phyloP scores from a whole-genome alignment of 345 rosid species.

The Bruguiera parviflora region DNA sequence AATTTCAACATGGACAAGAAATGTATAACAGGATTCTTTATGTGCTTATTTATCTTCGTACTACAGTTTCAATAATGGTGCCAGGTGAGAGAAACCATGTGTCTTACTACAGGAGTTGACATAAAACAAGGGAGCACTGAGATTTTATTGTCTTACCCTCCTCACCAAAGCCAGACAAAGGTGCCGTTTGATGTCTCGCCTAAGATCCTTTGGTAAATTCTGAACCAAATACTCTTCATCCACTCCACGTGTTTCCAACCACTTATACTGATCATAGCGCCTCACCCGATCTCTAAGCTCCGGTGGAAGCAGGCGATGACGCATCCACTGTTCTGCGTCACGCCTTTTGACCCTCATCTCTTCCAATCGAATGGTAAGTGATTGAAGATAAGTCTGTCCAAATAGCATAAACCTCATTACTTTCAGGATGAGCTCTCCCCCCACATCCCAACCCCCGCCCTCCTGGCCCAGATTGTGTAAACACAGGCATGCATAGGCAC shows the following conservation, averaged over 20 bases:
- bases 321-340: slow-evolving; percentile 99
- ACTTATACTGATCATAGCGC: slow-evolving; percentile 91
- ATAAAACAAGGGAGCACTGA: neutral
- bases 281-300: slow-evolving; percentile 85
- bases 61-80: neutral
- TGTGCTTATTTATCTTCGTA: too few species aligned
- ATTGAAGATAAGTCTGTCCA: slow-evolving; percentile 91
- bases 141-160: slow-evolving; percentile 55
- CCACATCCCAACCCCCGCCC: too few species aligned
- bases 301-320: slow-evolving; percentile 88
- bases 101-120: neutral
- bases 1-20: too few species aligned
- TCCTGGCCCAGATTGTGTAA: too few species aligned
- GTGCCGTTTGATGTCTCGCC: slow-evolving; percentile 93
- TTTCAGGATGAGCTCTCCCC: neutral
- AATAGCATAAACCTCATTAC: slow-evolving; percentile 12
- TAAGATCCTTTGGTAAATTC: slow-evolving; percentile 88
- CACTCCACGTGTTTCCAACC: slow-evolving; percentile 96
- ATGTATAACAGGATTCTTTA: too few species aligned
- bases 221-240: slow-evolving; percentile 88
- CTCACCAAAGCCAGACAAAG: slow-evolving; percentile 89
- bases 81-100: neutral
- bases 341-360: slow-evolving; percentile 98
- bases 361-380: slow-evolving; percentile 89
- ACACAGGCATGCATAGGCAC: too few species aligned